Evolutionary conservation across 108 stramenopile species (phyloP), one percentile per base, ranked within the genome.

Genomic region (Cyclotella cryptica): DNA sequence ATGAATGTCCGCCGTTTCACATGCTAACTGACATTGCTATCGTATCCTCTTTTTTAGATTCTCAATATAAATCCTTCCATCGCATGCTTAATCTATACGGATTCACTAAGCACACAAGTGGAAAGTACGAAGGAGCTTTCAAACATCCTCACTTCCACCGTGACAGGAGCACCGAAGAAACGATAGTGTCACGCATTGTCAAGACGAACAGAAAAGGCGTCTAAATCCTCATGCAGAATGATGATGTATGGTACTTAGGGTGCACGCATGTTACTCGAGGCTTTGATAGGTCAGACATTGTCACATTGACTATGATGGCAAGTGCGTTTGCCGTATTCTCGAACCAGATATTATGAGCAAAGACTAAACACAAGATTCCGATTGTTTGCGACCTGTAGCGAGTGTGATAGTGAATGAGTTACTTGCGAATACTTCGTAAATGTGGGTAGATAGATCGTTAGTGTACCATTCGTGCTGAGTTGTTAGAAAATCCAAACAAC

Each of bases 11-110:
- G 8, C 8, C 8, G 3, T 51, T 17, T 19, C 19, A 51, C 1
- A 3, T 51, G 19, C 17, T 62, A 17, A 40, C 35, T 18, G 7
- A 12, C 3, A n/a, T 62, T 19, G 35, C 3, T 3, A 1, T 13
- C 39, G 13, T 3, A n/a, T 40, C 3, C 15, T 51, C 6, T n/a
- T 40, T 3, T 62, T 3, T n/a, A 62, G 60, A 26, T 26, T 41
- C 30, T 40, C 60, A 62, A 18, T 62, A 62, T 19, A 18, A 13
- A n/a, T 41, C 60, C 13, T 62, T 62, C 19, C 60, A 62, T 19
- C 60, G 60, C 8, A 62, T 62, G 60, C 60, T 62, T 11, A 62
- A 62, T 30, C 14, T 62, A 40, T 62, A 62, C 24, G 60, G 60
- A 1, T 62, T 62, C 35, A 19, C 60, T 5, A 62, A 62, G 30